Evolutionary conservation across 805 yeast species (phyloP).

Genomic region (Nakazawaea anatomiae): DNA sequence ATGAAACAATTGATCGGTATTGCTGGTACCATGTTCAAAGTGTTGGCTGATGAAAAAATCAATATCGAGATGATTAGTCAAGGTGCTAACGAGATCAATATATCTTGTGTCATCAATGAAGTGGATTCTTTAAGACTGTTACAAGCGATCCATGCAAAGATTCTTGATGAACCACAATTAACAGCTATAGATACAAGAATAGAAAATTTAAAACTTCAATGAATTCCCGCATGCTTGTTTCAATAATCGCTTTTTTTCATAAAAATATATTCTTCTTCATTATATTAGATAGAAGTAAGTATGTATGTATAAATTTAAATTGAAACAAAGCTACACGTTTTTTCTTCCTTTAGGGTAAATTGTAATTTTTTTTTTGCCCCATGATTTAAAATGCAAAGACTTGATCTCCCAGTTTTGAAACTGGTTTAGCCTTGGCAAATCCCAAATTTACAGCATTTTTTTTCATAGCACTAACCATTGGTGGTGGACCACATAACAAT

Average conservation of each 20-base stretch:
- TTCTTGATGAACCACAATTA: slow-evolving; percentile 42
- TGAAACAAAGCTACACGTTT: no score
- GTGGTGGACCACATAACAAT: slow-evolving; percentile 91
- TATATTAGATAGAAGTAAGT: no score
- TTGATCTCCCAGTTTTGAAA: slow-evolving; percentile 85
- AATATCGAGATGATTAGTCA: slow-evolving; percentile 98
- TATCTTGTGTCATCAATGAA: slow-evolving; percentile 88
- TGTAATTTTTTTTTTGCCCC: no score
- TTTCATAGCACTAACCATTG: slow-evolving; percentile 82
- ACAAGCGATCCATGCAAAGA: slow-evolving; percentile 73
- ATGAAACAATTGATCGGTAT: slow-evolving; percentile 96
- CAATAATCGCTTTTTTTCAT: no score
- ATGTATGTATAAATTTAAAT: no score
- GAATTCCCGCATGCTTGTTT: neutral
- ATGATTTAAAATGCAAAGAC: slow-evolving; percentile 67
- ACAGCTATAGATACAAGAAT: slow-evolving; percentile 33
- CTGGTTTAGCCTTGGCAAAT: slow-evolving; percentile 78
- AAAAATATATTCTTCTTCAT: no score
- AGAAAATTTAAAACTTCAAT: slow-evolving; percentile 35
- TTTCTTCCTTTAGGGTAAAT: no score
- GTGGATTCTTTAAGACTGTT: slow-evolving; percentile 80
- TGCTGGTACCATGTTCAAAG: slow-evolving; percentile 95
- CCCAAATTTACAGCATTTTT: slow-evolving; percentile 73
- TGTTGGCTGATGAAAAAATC: slow-evolving; percentile 84
- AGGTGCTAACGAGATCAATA: slow-evolving; percentile 97